phyloP scores from a whole-genome alignment of 1,284 basidiomycete genomes.

The Moesziomyces sp. region DNA sequence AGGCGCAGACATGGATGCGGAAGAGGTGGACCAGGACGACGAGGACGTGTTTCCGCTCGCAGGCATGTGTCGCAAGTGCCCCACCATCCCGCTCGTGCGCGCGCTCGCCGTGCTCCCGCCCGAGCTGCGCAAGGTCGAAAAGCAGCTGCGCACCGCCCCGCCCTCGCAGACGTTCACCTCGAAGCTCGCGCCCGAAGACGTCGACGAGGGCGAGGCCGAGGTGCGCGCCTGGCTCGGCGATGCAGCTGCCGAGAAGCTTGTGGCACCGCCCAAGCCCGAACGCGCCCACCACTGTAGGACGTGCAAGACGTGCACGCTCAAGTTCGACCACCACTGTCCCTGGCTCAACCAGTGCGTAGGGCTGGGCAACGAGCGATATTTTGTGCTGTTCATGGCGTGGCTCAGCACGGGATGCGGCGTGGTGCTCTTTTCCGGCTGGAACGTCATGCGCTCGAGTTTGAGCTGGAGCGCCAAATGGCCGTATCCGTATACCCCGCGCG shows the following conservation, averaged over 20 bases:
- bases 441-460: conserved; percentile 19
- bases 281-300: conserved; percentile 94
- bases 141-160: conserved; percentile 34
- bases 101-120: conserved; percentile 60
- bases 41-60: conserved; percentile 55
- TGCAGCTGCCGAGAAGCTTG: conserved; percentile 49
- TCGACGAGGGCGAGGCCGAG: conserved; percentile 61
- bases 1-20: not conserved
- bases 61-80: conserved; percentile 65
- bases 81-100: conserved; percentile 48
- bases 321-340: conserved; percentile 74
- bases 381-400: conserved; percentile 87
- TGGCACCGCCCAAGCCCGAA: conserved; percentile 77
- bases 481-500: conserved; percentile 74
- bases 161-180: conserved; percentile 21
- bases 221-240: conserved; percentile 59
- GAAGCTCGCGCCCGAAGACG: conserved; percentile 41
- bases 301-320: conserved; percentile 89
- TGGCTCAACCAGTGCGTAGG: conserved; percentile 98
- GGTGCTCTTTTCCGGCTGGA: conserved; percentile 43
- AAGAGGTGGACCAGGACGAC: conserved; percentile 39
- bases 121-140: conserved; percentile 60
- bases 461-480: conserved; percentile 71
- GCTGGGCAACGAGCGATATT: conserved; percentile 93
- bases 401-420: conserved; percentile 55